These are phyloP conservation scores for Stagonosporopsis tanaceti DNA, from an alignment of 2,329 filamentous ascomycete species.

Conservation along the genomic window DNA sequence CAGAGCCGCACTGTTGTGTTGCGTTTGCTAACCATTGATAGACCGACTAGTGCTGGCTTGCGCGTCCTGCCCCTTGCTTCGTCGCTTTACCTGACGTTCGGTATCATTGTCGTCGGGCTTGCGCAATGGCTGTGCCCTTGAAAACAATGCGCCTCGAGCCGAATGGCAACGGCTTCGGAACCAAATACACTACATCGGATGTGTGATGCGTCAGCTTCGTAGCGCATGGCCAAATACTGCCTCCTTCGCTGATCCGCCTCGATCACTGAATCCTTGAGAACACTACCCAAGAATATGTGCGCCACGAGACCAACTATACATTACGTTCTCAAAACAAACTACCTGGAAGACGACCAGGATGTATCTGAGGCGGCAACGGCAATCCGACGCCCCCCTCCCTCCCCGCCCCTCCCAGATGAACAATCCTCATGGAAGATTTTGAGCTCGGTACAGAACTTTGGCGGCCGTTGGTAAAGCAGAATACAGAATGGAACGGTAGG, in stretches of 20 bases:
- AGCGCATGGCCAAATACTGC: background rate
- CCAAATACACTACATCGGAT: background rate
- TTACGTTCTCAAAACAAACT: background rate
- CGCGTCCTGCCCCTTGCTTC: conserved; percentile 11
- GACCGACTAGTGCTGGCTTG: conserved; percentile 7
- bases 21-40: conserved; percentile 9
- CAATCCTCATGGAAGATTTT: background rate
- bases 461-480: background rate
- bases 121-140: conserved; percentile 12
- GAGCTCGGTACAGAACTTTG: background rate
- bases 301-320: background rate
- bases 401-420: too few relatives aligned
- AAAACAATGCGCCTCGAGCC: background rate
- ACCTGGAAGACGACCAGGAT: background rate
- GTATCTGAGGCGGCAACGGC: background rate
- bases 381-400: too few relatives aligned
- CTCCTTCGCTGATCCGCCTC: too few relatives aligned
- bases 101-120: background rate
- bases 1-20: conserved; percentile 1
- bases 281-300: background rate
- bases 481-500: too few relatives aligned
- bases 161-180: background rate
- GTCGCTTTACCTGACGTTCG: conserved; percentile 6
- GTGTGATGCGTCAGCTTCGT: background rate
- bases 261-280: background rate